phyloP scores from a whole-genome alignment of 2,329 filamentous ascomycete genomes.

The Aspergillus alliaceus region DNA sequence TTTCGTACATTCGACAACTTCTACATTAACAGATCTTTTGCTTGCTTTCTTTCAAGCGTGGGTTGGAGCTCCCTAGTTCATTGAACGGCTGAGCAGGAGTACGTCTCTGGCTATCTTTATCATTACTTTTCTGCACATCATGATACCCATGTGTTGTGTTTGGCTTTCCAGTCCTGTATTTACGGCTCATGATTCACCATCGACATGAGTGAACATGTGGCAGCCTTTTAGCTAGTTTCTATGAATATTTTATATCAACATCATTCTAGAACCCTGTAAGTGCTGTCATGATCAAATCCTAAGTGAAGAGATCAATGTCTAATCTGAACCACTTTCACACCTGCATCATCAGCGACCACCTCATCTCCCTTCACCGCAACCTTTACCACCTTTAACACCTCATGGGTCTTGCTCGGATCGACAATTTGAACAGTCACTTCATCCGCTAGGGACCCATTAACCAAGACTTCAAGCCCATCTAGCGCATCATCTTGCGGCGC shows the following conservation, averaged over 20 bases:
- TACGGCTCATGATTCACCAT: constrained; percentile 1
- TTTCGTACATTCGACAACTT: background rate
- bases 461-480: constrained; percentile 30
- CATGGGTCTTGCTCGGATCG: constrained; percentile 24
- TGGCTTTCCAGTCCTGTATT: constrained; percentile 5
- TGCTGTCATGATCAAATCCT: background rate
- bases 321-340: constrained; percentile 25
- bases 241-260: background rate
- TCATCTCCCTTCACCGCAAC: constrained; percentile 15
- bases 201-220: background rate
- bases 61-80: background rate
- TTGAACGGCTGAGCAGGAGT: background rate
- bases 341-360: constrained; percentile 17
- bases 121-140: constrained; percentile 7
- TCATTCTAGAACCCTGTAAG: background rate
- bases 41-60: background rate
- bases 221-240: background rate
- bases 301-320: constrained; percentile 2
- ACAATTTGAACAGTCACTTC: constrained; percentile 27
- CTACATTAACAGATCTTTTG: background rate
- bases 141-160: constrained; percentile 29
- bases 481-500: constrained; percentile 28
- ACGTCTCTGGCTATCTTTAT: background rate
- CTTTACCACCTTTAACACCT: constrained; percentile 24
- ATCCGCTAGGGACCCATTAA: constrained; percentile 25